These are phyloP conservation scores for Wickerhamiella lipophila DNA, from an alignment of 805 yeast genomes.

Conservation along the genomic window DNA sequence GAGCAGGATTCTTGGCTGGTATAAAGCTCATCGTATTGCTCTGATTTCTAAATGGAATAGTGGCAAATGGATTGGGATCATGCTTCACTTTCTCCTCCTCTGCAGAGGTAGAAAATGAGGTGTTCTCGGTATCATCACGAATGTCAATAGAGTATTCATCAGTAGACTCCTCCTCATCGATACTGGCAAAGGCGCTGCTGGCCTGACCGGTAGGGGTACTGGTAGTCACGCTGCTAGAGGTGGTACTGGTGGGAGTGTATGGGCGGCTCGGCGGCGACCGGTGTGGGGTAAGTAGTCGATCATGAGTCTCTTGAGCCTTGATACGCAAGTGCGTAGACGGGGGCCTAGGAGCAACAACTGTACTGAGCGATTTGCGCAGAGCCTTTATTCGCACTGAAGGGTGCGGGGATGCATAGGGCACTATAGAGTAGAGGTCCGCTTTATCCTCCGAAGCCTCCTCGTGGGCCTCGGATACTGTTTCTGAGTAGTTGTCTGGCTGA, in stretches of 20 bases:
- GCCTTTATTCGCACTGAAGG: not conserved
- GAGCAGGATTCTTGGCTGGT: not conserved
- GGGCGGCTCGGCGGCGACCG: slow-evolving; percentile 4
- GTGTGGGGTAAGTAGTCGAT: slow-evolving; percentile 1
- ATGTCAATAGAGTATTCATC: no score
- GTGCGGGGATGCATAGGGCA: not conserved
- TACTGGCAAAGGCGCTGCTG: not conserved
- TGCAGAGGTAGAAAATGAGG: not conserved
- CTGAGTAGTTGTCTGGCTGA: no score
- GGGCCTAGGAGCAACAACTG: not conserved
- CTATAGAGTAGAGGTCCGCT: not conserved
- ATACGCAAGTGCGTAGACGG: not conserved
- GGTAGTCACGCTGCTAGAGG: not conserved
- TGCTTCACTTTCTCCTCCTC: not conserved
- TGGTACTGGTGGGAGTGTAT: slow-evolving; percentile 2
- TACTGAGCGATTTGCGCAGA: not conserved
- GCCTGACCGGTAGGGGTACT: not conserved
- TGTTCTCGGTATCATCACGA: not conserved
- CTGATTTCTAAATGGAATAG: not conserved
- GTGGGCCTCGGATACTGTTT: no score
- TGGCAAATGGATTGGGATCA: not conserved
- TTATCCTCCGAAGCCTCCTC: no score
- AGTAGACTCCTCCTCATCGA: not conserved
- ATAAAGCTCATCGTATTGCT: not conserved
- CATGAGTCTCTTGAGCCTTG: not conserved